phyloP scores from a whole-genome alignment of 306 rosid genomes.

The Aeschynomene evenia region DNA sequence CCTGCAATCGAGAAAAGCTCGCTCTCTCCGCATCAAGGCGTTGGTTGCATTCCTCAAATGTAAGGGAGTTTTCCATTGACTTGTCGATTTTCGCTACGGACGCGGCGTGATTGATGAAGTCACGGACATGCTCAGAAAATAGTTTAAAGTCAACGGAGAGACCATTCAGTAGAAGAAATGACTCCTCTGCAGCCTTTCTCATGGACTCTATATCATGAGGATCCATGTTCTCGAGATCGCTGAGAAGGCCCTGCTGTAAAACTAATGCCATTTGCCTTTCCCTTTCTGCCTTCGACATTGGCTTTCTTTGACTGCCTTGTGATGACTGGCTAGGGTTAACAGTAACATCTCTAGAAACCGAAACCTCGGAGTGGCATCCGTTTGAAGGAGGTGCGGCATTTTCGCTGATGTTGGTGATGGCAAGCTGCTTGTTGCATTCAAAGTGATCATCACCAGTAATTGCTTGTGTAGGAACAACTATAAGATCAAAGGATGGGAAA shows the following conservation, averaged over 20 bases:
- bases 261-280: not conserved
- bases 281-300: slow-evolving; percentile 20
- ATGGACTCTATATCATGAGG: slow-evolving; percentile 8
- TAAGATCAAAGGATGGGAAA: slow-evolving; percentile 28
- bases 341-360: not conserved
- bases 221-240: not conserved
- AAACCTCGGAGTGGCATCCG: not conserved
- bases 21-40: slow-evolving; percentile 3
- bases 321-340: not conserved
- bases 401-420: not conserved
- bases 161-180: not conserved
- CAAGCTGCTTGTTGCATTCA: slow-evolving; percentile 14
- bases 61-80: not conserved
- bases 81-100: not conserved
- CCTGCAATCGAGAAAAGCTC: not conserved
- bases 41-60: not conserved
- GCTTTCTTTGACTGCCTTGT: slow-evolving; percentile 3
- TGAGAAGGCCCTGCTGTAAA: not conserved
- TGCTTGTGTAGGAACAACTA: slow-evolving; percentile 2
- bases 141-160: not conserved
- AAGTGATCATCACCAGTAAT: not conserved
- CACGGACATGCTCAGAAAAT: slow-evolving; percentile 24
- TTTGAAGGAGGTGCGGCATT: slow-evolving; percentile 9
- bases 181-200: slow-evolving; percentile 16
- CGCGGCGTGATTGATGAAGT: slow-evolving; percentile 3